A percentile compares a stretch with the other conserved stretches of the same genome.
Evolutionary conservation across 257 asterid species (phyloP).

Genomic region (Solanum gandarillasii): DNA sequence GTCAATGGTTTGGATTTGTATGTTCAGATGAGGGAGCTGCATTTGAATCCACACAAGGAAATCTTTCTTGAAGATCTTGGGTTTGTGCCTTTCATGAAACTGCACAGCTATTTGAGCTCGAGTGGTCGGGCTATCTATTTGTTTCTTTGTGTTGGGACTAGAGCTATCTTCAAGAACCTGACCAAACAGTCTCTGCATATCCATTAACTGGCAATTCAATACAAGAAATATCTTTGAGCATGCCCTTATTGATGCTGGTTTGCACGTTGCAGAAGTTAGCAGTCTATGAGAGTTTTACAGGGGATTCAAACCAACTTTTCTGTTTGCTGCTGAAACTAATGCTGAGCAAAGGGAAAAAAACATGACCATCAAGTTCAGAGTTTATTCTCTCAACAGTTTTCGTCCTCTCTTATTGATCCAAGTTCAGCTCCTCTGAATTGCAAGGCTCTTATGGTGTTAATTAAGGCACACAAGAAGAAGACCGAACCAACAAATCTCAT

Average conservation of each 20-base stretch:
- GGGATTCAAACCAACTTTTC: slow-evolving; percentile 62
- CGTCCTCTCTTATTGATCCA: slow-evolving; percentile 59
- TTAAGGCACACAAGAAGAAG: not conserved
- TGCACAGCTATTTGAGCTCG: slow-evolving; percentile 67
- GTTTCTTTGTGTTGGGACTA: slow-evolving; percentile 82
- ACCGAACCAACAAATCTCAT: not conserved
- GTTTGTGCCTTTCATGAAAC: slow-evolving; percentile 20
- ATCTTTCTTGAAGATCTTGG: not conserved
- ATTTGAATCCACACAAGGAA: not conserved
- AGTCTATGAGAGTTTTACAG: slow-evolving; percentile 68
- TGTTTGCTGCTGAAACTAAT: slow-evolving; percentile 43
- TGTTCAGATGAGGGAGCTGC: not conserved
- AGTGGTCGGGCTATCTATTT: slow-evolving; percentile 81
- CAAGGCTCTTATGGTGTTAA: slow-evolving; percentile 19
- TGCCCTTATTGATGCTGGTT: slow-evolving; percentile 79
- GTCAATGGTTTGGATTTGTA: not conserved
- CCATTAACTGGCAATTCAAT: slow-evolving; percentile 60
- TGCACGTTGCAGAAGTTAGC: slow-evolving; percentile 73
- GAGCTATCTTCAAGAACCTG: slow-evolving; percentile 61
- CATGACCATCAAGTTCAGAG: slow-evolving; percentile 56
- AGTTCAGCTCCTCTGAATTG: slow-evolving; percentile 43
- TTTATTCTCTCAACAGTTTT: slow-evolving; percentile 71
- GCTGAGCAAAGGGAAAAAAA: slow-evolving; percentile 57
- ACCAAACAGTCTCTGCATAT: slow-evolving; percentile 42
- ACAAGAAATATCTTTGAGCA: slow-evolving; percentile 77